phyloP scores from a whole-genome alignment of 306 rosid species.

The Nissolia schottii region DNA sequence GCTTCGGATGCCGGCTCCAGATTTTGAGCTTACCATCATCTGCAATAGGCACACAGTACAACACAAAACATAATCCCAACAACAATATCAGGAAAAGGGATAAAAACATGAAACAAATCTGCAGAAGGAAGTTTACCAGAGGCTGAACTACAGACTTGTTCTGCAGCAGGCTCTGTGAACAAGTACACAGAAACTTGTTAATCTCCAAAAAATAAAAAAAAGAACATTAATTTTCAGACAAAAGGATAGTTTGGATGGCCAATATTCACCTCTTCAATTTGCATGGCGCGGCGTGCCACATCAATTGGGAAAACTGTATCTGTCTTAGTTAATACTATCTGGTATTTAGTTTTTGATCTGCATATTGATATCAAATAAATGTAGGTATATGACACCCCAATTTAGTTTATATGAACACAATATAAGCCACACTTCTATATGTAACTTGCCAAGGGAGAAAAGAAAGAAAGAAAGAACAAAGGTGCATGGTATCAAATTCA shows the following conservation, averaged over 20 bases:
- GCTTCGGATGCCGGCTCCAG: slow-evolving; percentile 91
- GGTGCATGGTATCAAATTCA: background rate
- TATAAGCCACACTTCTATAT: background rate
- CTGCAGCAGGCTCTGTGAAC: slow-evolving; percentile 61
- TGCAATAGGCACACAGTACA: slow-evolving; percentile 29
- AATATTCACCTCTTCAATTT: slow-evolving; percentile 78
- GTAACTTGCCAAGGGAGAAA: background rate
- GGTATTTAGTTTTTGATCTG: slow-evolving; percentile 90
- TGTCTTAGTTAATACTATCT: slow-evolving; percentile 81
- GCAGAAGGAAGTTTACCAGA: slow-evolving; percentile 48
- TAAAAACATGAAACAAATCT: slow-evolving; percentile 6
- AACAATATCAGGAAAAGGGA: background rate
- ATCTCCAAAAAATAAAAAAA: slow-evolving; percentile 8
- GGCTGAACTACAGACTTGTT: slow-evolving; percentile 77
- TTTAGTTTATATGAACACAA: background rate
- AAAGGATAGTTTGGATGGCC: background rate
- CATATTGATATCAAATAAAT: slow-evolving; percentile 22
- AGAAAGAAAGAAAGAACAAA: slow-evolving; percentile 10
- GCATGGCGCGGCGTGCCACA: slow-evolving; percentile 89
- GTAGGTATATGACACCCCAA: background rate
- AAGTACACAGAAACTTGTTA: slow-evolving; percentile 20
- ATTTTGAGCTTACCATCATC: slow-evolving; percentile 95
- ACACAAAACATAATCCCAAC: background rate
- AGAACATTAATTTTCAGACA: background rate
- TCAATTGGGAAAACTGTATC: slow-evolving; percentile 81